These are phyloP conservation scores for Thymus mandschuricus DNA, from an alignment of 257 asterid species.

Conservation along the genomic window DNA sequence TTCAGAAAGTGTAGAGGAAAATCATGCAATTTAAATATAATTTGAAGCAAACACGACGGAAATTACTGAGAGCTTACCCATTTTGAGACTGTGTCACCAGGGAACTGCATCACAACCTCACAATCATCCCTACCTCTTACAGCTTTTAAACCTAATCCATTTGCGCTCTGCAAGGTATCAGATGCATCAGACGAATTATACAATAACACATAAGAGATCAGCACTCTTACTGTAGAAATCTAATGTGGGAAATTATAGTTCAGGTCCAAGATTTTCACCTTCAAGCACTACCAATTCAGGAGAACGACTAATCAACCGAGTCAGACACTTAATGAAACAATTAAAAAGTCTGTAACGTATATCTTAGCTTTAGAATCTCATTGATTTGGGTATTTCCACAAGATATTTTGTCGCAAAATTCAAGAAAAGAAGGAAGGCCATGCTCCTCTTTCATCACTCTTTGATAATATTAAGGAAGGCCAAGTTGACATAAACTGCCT, in stretches of 20 bases:
- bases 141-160: conserved; percentile 97
- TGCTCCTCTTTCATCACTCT: neutral
- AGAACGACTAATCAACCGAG: neutral
- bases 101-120: conserved; percentile 69
- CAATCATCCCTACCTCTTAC: conserved; percentile 64
- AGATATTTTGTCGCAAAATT: neutral
- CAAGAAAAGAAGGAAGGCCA: conserved; percentile 2
- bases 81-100: conserved; percentile 76
- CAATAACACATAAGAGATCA: conserved; percentile 1
- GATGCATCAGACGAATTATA: conserved; percentile 19
- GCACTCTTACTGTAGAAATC: neutral
- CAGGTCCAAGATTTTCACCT: neutral
- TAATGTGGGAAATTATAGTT: conserved; percentile 11
- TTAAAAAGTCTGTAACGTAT: neutral
- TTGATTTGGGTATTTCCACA: conserved; percentile 9
- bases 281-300: neutral
- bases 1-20: conserved; percentile 4
- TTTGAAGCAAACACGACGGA: conserved; percentile 7
- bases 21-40: conserved; percentile 20
- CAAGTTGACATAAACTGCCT: neutral
- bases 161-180: conserved; percentile 66
- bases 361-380: conserved; percentile 1
- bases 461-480: neutral
- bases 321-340: neutral
- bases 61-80: conserved; percentile 65